phyloP scores from a whole-genome alignment of 1,284 basidiomycete species.

The Erythrobasidium hasegawianum region DNA sequence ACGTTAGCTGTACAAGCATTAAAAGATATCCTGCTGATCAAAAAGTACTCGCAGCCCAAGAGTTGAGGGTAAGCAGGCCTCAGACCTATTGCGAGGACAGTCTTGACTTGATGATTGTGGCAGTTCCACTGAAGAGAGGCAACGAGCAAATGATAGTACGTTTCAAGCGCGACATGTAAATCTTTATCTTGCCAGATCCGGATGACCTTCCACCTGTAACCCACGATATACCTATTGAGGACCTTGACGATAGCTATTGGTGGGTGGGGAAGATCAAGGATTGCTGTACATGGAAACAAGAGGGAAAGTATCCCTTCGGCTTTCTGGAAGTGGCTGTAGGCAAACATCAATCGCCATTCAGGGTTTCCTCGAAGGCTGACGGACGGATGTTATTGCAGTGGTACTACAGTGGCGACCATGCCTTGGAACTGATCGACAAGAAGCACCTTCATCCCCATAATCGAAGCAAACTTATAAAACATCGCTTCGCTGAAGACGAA shows the following conservation, averaged over 20 bases:
- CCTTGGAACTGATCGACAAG: not conserved
- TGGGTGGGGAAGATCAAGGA: not conserved
- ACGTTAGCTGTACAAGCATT: too few species aligned
- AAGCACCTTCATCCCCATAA: not conserved
- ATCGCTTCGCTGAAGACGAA: constrained; percentile 5
- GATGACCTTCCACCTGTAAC: not conserved
- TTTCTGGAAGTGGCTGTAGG: not conserved
- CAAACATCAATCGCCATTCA: too few species aligned
- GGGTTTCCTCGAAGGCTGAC: too few species aligned
- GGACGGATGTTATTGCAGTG: too few species aligned
- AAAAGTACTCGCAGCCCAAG: too few species aligned
- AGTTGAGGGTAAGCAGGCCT: too few species aligned
- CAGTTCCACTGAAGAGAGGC: not conserved
- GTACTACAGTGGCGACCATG: not conserved
- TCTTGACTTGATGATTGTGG: too few species aligned
- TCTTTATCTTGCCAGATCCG: not conserved
- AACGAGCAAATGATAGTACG: not conserved
- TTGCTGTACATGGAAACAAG: not conserved
- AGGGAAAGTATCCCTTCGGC: not conserved
- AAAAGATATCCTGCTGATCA: too few species aligned
- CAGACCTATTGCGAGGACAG: too few species aligned
- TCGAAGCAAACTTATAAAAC: not conserved
- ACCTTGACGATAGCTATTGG: not conserved
- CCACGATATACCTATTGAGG: not conserved
- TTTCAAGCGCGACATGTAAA: not conserved